Conservation (phyloP, 2,329 filamentous ascomycete genomes). For the Bipolaris gigantea region DNA sequence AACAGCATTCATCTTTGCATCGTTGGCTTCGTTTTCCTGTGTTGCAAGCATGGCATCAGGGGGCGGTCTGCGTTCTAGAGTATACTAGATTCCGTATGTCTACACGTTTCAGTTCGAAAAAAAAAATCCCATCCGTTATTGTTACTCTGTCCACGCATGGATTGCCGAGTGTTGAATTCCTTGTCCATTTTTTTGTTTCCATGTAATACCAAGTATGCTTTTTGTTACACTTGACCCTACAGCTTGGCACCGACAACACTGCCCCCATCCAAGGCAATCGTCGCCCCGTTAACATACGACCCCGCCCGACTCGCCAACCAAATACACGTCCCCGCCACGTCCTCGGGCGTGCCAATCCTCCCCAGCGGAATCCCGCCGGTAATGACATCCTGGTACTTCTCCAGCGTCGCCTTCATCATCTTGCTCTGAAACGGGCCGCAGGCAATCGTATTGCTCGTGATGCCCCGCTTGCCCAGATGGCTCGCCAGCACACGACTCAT, state of each 20-base stretch:
- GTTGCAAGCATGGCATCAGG: background rate
- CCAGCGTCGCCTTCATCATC: constrained; percentile 72
- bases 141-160: too few relatives aligned
- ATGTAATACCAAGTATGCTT: background rate
- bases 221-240: constrained; percentile 13
- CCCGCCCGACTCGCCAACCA: constrained; percentile 71
- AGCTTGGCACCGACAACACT: constrained; percentile 44
- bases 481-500: constrained; percentile 65
- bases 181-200: too few relatives aligned
- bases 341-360: constrained; percentile 67
- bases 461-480: constrained; percentile 61
- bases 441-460: constrained; percentile 70
- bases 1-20: background rate
- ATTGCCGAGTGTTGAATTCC: too few relatives aligned
- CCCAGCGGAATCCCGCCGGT: constrained; percentile 64
- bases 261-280: constrained; percentile 49
- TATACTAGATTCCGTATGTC: background rate
- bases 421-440: constrained; percentile 72
- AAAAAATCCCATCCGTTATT: too few relatives aligned
- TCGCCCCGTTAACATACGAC: constrained; percentile 48
- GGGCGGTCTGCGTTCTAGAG: background rate
- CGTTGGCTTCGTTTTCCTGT: background rate
- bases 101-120: background rate
- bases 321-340: constrained; percentile 72
- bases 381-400: constrained; percentile 60